Conservation (phyloP, 768 basidiomycete genomes). For the Calocybe gangraenosa region DNA sequence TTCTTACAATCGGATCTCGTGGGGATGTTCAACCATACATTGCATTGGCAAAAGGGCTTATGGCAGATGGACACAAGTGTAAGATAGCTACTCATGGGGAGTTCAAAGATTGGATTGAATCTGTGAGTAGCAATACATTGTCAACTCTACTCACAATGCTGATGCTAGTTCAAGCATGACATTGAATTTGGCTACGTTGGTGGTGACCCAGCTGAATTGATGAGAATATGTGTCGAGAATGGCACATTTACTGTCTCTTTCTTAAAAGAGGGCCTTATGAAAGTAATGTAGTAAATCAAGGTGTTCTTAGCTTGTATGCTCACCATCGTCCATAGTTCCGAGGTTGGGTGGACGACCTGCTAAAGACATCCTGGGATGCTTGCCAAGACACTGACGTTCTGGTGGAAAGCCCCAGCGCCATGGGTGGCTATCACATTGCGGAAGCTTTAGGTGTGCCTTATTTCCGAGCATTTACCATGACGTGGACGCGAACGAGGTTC, state of each 20-base stretch:
- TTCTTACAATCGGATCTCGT: conserved; percentile 92
- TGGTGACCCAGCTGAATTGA: conserved; percentile 95
- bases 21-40: conserved; percentile 99
- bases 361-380: conserved; percentile 94
- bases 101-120: conserved; percentile 93
- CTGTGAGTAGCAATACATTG: conserved; percentile 59
- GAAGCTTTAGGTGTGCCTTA: conserved; percentile 93
- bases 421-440: conserved; percentile 96
- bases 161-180: conserved; percentile 59
- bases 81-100: conserved; percentile 95
- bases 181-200: conserved; percentile 94
- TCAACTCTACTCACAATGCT: conserved; percentile 2
- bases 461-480: conserved; percentile 96
- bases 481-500: conserved; percentile 90
- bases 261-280: conserved; percentile 83
- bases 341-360: conserved; percentile 95
- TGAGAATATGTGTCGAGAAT: conserved; percentile 98
- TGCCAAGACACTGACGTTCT: conserved; percentile 93
- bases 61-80: conserved; percentile 83
- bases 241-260: conserved; percentile 97
- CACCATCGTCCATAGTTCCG: conserved; percentile 62
- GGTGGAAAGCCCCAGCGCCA: conserved; percentile 93
- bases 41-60: conserved; percentile 86
- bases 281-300: conserved; percentile 43
- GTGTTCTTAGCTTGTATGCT: conserved; percentile 1